These are phyloP conservation scores for Persicaria maculosa DNA, from an alignment of 148 eudicot genomes.

Conservation along the genomic window DNA sequence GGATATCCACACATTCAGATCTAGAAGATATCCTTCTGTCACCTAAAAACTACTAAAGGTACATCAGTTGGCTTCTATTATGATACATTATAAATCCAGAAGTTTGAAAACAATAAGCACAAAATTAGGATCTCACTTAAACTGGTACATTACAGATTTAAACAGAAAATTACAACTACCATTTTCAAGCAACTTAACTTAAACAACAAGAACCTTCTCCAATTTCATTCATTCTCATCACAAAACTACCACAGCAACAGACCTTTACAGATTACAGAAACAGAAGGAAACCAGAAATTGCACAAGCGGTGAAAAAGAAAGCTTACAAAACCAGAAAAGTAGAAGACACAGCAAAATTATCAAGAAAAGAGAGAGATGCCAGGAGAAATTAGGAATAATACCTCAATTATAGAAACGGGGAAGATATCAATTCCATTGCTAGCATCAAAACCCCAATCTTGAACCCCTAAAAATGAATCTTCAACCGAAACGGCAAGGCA, in stretches of 20 bases:
- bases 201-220: too few relatives aligned
- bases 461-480: too few relatives aligned
- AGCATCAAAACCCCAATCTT: slow-evolving; percentile 31
- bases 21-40: background rate
- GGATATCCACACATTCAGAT: background rate
- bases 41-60: background rate
- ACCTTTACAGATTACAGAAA: background rate
- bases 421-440: slow-evolving; percentile 15
- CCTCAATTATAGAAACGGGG: slow-evolving; percentile 55
- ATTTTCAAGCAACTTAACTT: too few relatives aligned
- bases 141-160: too few relatives aligned
- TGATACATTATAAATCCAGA: background rate
- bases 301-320: background rate
- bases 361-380: background rate
- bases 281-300: background rate
- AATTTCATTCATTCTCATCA: background rate
- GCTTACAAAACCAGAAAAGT: background rate
- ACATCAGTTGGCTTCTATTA: background rate
- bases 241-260: background rate
- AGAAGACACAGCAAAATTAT: background rate
- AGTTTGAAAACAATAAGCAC: background rate
- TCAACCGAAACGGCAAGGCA: too few relatives aligned
- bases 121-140: background rate
- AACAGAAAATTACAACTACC: too few relatives aligned
- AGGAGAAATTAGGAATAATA: slow-evolving; percentile 15